Conservation (phyloP, 129 eudicot genomes). For the Oenanthe sinensis region DNA sequence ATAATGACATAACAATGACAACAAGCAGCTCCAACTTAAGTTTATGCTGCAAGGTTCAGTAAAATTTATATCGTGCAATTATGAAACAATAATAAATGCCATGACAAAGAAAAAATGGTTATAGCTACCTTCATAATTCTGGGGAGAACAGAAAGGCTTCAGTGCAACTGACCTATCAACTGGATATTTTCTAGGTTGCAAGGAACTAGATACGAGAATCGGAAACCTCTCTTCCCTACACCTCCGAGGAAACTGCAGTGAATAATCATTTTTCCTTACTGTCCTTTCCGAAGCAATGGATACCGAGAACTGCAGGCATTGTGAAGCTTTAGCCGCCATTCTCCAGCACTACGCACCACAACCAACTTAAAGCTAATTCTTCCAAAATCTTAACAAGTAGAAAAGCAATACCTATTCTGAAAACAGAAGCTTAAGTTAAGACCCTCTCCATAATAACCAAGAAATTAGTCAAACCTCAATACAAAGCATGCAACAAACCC, state of each 20-base stretch:
- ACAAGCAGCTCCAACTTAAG: constrained; percentile 1
- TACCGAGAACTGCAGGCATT: constrained; percentile 34
- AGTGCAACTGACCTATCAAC: constrained; percentile 21
- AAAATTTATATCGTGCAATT: neutral
- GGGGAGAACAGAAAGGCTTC: constrained; percentile 57
- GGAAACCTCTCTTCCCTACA: constrained; percentile 28
- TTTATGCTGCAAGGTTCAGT: neutral
- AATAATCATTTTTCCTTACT: constrained; percentile 27
- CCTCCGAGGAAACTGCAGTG: constrained; percentile 32
- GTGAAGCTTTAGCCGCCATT: constrained; percentile 49
- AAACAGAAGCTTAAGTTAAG: neutral
- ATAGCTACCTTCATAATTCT: constrained; percentile 54
- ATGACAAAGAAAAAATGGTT: neutral
- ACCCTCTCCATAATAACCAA: neutral
- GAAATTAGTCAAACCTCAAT: neutral
- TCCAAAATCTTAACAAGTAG: neutral
- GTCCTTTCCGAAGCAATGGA: constrained; percentile 35
- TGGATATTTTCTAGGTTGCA: constrained; percentile 19
- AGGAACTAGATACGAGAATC: constrained; percentile 21
- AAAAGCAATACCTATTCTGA: neutral
- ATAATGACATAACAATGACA: neutral
- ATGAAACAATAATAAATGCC: neutral
- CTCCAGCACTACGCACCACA: neutral
- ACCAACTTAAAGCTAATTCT: neutral
- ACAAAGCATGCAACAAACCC: neutral